Conservation (phyloP, 2,329 filamentous ascomycete species). For the Passalora sequoiae region DNA sequence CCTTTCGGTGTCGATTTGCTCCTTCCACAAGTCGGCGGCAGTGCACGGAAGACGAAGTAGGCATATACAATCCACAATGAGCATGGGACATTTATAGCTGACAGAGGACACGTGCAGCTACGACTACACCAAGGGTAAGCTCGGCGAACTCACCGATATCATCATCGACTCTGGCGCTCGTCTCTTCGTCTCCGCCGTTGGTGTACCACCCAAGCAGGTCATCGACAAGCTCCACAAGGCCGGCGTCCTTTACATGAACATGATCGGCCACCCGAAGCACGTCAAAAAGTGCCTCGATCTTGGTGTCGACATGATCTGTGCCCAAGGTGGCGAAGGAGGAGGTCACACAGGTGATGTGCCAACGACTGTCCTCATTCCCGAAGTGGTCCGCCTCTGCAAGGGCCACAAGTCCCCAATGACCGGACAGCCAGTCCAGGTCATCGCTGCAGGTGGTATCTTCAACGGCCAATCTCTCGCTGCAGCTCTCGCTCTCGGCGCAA, state of each 20-base stretch:
- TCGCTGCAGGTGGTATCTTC: slow-evolving; percentile 90
- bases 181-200: slow-evolving; percentile 95
- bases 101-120: slow-evolving; percentile 57
- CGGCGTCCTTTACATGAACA: slow-evolving; percentile 98
- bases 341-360: slow-evolving; percentile 76
- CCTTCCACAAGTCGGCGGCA: slow-evolving; percentile 89
- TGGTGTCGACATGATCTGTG: slow-evolving; percentile 94
- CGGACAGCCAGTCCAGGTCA: slow-evolving; percentile 78
- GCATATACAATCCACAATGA: slow-evolving; percentile 12
- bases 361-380: slow-evolving; percentile 85
- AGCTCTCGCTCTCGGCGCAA: slow-evolving; percentile 85
- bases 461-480: slow-evolving; percentile 88
- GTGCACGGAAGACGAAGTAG: slow-evolving; percentile 88
- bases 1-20: slow-evolving; percentile 93
- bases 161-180: slow-evolving; percentile 87
- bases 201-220: slow-evolving; percentile 80
- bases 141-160: slow-evolving; percentile 81
- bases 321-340: slow-evolving; percentile 94
- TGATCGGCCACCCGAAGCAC: slow-evolving; percentile 99
- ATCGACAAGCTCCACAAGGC: slow-evolving; percentile 84
- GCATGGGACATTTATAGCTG: neutral
- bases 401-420: slow-evolving; percentile 82
- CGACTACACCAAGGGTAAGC: slow-evolving; percentile 99
- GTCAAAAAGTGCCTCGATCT: slow-evolving; percentile 91
- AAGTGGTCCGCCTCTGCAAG: slow-evolving; percentile 75